A percentile compares a stretch with the other conserved stretches of the same genome.
phyloP scores from a whole-genome alignment of 306 rosid species.

The Prunus fruticosa region DNA sequence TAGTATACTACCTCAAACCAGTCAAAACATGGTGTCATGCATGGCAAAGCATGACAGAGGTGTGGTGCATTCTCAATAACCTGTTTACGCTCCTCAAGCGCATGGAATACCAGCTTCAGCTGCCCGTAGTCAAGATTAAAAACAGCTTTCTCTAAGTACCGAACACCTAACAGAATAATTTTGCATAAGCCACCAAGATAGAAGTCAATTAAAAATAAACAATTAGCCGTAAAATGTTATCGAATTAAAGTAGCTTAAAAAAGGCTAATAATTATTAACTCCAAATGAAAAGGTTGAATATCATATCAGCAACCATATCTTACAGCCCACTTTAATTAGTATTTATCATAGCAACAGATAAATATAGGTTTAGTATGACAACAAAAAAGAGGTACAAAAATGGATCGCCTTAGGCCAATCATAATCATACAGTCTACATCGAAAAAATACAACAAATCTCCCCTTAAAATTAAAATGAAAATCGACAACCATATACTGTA shows the following conservation, averaged over 20 bases:
- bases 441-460: not conserved
- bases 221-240: not conserved
- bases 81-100: slow-evolving; percentile 94
- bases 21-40: slow-evolving; percentile 96
- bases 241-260: not conserved
- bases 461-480: not conserved
- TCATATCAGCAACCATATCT: not conserved
- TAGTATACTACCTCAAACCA: slow-evolving; percentile 93
- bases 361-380: not conserved
- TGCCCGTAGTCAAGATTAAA: slow-evolving; percentile 92
- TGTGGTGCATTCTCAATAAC: slow-evolving; percentile 95
- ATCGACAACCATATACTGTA: not conserved
- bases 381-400: not conserved
- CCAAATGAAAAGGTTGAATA: not conserved
- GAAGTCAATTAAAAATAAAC: not conserved
- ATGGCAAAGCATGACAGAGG: slow-evolving; percentile 94
- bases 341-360: not conserved
- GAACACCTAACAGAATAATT: slow-evolving; percentile 61
- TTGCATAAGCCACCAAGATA: slow-evolving; percentile 8
- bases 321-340: not conserved
- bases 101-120: slow-evolving; percentile 93
- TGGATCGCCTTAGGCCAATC: not conserved
- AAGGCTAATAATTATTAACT: not conserved
- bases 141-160: slow-evolving; percentile 98
- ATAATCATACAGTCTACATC: not conserved